Evolutionary conservation across 495 filamentous ascomycete species (phyloP), one percentile per base, ranked within the genome.

Genomic region (Aspergillus indologenus): DNA sequence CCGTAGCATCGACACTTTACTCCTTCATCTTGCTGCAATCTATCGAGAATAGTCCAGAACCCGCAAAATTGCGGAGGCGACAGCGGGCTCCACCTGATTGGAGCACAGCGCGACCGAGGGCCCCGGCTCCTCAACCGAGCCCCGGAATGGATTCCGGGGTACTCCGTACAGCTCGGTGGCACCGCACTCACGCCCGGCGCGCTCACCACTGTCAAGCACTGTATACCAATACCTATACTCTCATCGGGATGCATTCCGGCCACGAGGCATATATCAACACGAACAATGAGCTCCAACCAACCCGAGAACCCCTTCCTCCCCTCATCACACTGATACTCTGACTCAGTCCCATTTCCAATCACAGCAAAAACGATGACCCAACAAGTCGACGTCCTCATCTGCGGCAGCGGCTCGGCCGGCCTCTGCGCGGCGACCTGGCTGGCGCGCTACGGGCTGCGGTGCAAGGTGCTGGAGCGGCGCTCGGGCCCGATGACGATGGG

Each of bases 391-490:
- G 83, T 90, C 40, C 68, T 91, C 4, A 88, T 91, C 59, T 76
- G 79, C 54, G 87, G 88, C 60, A 82, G 79, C 56, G 87, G 88
- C 15, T 88, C 87, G 2, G 88, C 88, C 15, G 87, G 88, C 22
- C 79, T 89, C 58, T 84, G 82, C 59, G 85, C 87, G 15, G 87
- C 83, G 6, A 78, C 83, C 26, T 90, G 85, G 82, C 83, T 91
- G 29, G 75, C 87, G 15, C 79, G 79, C 8, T 83, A 79, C 64
- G 79, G 81, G 42, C 75, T 90, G 59, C 72, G 69, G 48, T 87
- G 79, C 74, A 83, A 78, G 60, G 81, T 91, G 57, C 70, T 90
- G 11, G 88, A 91, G 61, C 76, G 78, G 0, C 81, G 85, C 4
- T 61, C 69, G 8, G 87, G 85, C 0, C 85, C 83, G 1, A 77